These are phyloP conservation scores for Noccaea bulbosa DNA, from an alignment of 345 rosid genomes.

Conservation along the genomic window DNA sequence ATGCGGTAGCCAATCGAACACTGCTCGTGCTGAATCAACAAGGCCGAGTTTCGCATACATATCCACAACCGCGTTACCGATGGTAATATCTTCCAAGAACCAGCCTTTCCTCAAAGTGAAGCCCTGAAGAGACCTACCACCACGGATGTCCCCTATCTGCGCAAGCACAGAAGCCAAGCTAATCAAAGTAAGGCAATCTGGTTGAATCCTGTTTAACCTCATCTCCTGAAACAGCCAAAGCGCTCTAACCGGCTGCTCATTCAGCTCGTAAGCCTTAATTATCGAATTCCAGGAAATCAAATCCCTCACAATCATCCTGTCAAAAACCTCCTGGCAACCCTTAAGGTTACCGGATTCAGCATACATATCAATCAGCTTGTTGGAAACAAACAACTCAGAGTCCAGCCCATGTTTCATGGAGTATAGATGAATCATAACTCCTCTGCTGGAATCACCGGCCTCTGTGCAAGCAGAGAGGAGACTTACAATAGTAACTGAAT, in stretches of 20 bases:
- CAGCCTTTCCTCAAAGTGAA: conserved; percentile 51
- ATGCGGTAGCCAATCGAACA: conserved; percentile 48
- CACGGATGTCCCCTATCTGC: conserved; percentile 48
- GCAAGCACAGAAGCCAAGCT: conserved; percentile 55
- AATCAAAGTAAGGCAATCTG: conserved; percentile 57
- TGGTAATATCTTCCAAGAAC: conserved; percentile 44
- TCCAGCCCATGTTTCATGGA: conserved; percentile 56
- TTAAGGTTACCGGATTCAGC: conserved; percentile 47
- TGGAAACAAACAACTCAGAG: conserved; percentile 51
- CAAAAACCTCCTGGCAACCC: conserved; percentile 47
- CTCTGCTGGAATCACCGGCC: conserved; percentile 45
- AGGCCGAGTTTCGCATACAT: conserved; percentile 61
- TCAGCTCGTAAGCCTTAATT: conserved; percentile 61
- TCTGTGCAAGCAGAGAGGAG: conserved; percentile 62
- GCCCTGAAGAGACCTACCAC: conserved; percentile 50
- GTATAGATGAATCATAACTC: conserved; percentile 53
- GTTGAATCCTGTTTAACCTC: conserved; percentile 44
- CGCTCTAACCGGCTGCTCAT: conserved; percentile 51
- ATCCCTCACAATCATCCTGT: conserved; percentile 50
- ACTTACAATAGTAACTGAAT: conserved; percentile 55
- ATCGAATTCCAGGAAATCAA: conserved; percentile 68
- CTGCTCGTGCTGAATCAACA: conserved; percentile 47
- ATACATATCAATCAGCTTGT: conserved; percentile 62
- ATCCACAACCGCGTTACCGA: conserved; percentile 56
- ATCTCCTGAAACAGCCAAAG: conserved; percentile 45